These are phyloP conservation scores for Magnaporthiopsis rhizophila DNA, from an alignment of 2,329 filamentous ascomycete genomes.

Conservation along the genomic window DNA sequence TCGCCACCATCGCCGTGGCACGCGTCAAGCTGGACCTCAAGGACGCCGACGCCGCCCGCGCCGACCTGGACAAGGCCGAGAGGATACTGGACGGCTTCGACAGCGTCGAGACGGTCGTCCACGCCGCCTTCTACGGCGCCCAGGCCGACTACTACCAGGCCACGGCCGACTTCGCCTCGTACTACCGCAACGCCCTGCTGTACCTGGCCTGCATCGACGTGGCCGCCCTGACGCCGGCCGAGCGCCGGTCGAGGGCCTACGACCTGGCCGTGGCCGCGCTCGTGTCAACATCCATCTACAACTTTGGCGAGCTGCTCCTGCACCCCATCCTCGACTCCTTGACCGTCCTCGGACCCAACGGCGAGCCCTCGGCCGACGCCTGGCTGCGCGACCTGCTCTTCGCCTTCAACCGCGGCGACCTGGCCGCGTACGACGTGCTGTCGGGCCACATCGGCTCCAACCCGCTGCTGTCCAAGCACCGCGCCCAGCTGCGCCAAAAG, in stretches of 20 bases:
- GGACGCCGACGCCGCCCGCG: constrained; percentile 74
- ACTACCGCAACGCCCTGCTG: constrained; percentile 95
- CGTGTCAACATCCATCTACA: constrained; percentile 94
- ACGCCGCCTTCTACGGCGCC: constrained; percentile 92
- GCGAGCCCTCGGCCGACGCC: constrained; percentile 55
- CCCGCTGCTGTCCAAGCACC: constrained; percentile 69
- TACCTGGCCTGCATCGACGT: constrained; percentile 95
- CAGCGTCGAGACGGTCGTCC: constrained; percentile 88
- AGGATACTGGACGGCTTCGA: constrained; percentile 86
- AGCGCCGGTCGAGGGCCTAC: constrained; percentile 79
- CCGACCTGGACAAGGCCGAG: constrained; percentile 81
- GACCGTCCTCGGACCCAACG: constrained; percentile 12
- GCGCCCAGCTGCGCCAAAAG: constrained; percentile 86
- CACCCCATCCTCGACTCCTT: constrained; percentile 92
- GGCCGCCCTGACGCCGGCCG: constrained; percentile 60
- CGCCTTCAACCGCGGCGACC: constrained; percentile 92
- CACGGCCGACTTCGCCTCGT: constrained; percentile 87
- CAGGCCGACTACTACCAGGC: constrained; percentile 94
- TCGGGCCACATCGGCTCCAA: constrained; percentile 75
- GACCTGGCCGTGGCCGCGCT: constrained; percentile 88
- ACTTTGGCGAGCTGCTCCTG: constrained; percentile 96
- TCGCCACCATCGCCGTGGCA: constrained; percentile 84
- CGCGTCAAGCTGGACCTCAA: constrained; percentile 75
- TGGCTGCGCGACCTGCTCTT: constrained; percentile 97
- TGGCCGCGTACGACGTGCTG: constrained; percentile 77